These are phyloP conservation scores for Candida silvatica DNA, from an alignment of 805 yeast species.

Conservation along the genomic window DNA sequence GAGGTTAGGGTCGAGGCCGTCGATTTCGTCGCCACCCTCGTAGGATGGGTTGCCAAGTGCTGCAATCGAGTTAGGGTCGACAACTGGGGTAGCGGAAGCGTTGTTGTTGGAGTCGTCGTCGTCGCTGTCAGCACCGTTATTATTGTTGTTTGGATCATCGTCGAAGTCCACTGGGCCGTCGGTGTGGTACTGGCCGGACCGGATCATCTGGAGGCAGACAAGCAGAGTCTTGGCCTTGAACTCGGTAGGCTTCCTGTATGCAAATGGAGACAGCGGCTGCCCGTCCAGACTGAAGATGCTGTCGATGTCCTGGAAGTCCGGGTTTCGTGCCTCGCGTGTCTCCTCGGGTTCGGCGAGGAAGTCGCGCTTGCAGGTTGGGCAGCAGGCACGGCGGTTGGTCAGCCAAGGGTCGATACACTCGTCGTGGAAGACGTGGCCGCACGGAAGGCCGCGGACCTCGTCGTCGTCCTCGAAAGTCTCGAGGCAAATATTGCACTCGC, in stretches of 20 bases:
- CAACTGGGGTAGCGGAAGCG: not conserved
- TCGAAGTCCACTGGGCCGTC: conserved; percentile 4
- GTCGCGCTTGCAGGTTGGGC: conserved; percentile 77
- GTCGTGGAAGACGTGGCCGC: conserved; percentile 79
- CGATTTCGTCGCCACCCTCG: conserved; percentile 1
- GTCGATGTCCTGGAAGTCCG: conserved; percentile 19
- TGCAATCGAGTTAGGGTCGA: not conserved
- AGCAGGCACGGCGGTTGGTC: conserved; percentile 63
- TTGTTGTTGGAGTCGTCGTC: not conserved
- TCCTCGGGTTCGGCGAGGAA: conserved; percentile 13
- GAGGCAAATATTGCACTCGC: conserved; percentile 72
- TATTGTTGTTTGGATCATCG: not conserved
- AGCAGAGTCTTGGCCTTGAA: conserved; percentile 9
- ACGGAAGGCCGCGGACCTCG: conserved; percentile 60
- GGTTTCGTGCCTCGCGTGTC: conserved; percentile 4
- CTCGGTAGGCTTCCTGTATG: conserved; percentile 2
- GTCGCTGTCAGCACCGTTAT: not conserved
- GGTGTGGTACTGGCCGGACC: conserved; percentile 5
- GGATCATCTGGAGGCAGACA: conserved; percentile 8
- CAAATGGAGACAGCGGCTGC: not conserved
- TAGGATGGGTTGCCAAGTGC: conserved; percentile 2
- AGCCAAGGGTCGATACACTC: conserved; percentile 81
- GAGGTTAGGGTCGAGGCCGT: not conserved
- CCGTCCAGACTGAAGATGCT: conserved; percentile 7
- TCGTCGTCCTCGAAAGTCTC: conserved; percentile 58